Base-by-base conservation (phyloP, 2,329 filamentous ascomycete species). In the Pyrenochaeta sp. region DNA sequence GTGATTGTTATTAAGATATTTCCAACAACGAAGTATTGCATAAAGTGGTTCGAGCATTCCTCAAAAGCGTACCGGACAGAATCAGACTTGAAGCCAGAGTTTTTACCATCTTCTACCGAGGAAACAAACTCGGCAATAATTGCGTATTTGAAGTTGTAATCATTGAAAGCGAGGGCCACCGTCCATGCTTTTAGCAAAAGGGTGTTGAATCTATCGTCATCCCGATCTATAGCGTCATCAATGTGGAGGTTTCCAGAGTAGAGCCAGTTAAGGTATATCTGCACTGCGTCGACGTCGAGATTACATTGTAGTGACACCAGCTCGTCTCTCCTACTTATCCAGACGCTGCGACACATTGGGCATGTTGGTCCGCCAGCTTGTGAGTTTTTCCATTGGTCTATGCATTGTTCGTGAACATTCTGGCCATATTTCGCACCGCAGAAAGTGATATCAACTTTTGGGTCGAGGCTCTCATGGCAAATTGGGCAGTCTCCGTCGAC, bases 351-450 rank as follows among this genome's bases (percentile, higher is more conserved):
- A 30, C 61, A 68, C 33, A 61, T 56, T 2, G 63, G 60, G 27
- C 63, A 69, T 0, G 46, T 56, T 0, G 39, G 37, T 2, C n/a
- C n/a, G n/a, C n/a, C n/a, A n/a, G n/a, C n/a, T n/a, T n/a, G n/a
- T n/a, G 29, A 46, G 4, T 37, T 23, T n/a, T n/a, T 49, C 56
- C 43, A 58, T 14, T 20, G 2, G 17, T 56, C 32, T 1, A 63
- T 52, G 35, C 65, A 66, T 11, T 32, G 15, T 15, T 53, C 37
- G 21, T 69, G 66, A 3, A 65, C 11, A 9, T 67, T 66, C 2
- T 60, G 42, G 7, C 64, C 66, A 27, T 61, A 69, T 2, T 41
- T 18, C 15, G n/a, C n/a, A n/a, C 12, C 9, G 53, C 66, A 67
- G 37, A 61, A 67, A 1, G 48, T 56, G 39, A 68, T 50, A 11